Evolutionary conservation across 2,329 filamentous ascomycete species (phyloP), one percentile per base, ranked within the genome.

Genomic region (Diaporthe longicolla): DNA sequence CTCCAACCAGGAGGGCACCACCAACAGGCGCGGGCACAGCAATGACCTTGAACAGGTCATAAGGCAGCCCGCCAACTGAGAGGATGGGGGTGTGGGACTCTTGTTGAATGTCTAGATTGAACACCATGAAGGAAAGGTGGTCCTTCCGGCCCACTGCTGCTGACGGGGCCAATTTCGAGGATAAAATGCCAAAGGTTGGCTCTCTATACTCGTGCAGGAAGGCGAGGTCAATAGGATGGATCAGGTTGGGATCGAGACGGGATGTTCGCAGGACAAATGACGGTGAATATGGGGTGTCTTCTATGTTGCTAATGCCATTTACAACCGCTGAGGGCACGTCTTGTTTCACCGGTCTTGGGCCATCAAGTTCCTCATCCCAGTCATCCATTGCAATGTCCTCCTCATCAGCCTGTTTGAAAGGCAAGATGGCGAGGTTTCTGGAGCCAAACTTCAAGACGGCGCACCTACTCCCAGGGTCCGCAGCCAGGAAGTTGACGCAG

Each of bases 141-240:
- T 99, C 97, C 80, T 93, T 97, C 77, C 95, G 90, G 79, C 95
- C 93, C 70, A 98, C 86, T 4, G 94, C 92, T 72, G 89, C 88
- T n/a, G 95, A 95, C 19, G 93, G 91, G 48, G 92, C 88, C 76
- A 91, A 86, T 70, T 91, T 92, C 1, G 95, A 94, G 61, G 95
- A 97, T 55, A 99, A 87, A 75, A 99, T 95, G 73, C 96, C 97
- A 85, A 99, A 98, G 0, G 97, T 99, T 17, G 97, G 96, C 83
- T 98, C 97, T 82, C 97, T 93, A 83, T 99, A 99, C 85, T 98
- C 96, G 88, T 98, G 91, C 77, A 99, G 87, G 83, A 99, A 99
- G 72, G 94, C 93, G 80, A 99, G 90, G 81, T 98, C 94, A 80
- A 98, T 92, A 65, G 96, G 95, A 83, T 98, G 94, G 75, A 96